Base-by-base conservation (phyloP, 129 eudicot species). In the Flaveria bidentis region DNA sequence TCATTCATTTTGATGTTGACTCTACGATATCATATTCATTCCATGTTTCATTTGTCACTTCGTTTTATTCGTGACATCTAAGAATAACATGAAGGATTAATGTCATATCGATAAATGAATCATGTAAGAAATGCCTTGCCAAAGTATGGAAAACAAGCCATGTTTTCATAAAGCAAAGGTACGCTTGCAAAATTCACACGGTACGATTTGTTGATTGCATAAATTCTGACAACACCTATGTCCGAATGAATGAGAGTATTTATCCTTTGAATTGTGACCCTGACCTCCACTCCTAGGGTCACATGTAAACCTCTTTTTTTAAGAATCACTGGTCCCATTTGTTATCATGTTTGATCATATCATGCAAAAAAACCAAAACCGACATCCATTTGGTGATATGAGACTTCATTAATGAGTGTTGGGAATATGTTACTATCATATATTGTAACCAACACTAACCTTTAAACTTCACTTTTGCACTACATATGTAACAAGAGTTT, bases 181-280 rank as follows among this genome's bases (percentile, higher is more conserved):
- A 73, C 84, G 66, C 70, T 73, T 65, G 75, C 75, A 3, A 49
- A 65, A 66, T 67, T 39, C 53, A 56, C 74, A 44, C 0, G 69
- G 84, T 80, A 80, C 74, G 79, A 73, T 53, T 36, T 80, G 68
- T 72, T 64, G 63, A 73, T 73, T 80, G 83, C 83, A 80, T 80
- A 23, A 74, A 67, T 80, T 80, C 80, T 75, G 67, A 15, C 63
- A 65, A 28, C 79, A 53, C 63, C 36, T 36, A n/a, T 39, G 62
- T 72, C 13, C 53, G 25, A 69, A 52, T 57, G 69, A 69, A 44
- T 39, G 42, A 13, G 75, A 80, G 80, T 75, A 74, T 80, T 67
- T 74, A 66, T 80, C 79, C 84, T 80, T 72, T 67, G 46, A 74
- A 13, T 49, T 47, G 6, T 56, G 84, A 80, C 69, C 71, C 16